phyloP scores from a whole-genome alignment of 1,139 yeast species.

The Nakaseomyces delphensis region DNA sequence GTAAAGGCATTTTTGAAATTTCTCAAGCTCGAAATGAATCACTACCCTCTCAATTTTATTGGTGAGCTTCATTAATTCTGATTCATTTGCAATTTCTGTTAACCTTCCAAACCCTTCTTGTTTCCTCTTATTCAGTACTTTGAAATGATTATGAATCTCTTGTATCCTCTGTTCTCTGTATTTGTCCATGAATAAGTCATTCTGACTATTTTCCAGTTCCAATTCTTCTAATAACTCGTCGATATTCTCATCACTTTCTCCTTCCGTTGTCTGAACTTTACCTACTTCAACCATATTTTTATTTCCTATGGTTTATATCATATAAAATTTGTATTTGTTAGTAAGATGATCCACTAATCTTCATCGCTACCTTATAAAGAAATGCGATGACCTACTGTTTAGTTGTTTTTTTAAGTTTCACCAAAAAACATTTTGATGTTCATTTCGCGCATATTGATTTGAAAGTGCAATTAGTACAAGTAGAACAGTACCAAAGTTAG shows the following conservation, averaged over 20 bases:
- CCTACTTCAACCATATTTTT: no score
- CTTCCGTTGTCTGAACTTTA: background rate
- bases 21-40: slow-evolving; percentile 58
- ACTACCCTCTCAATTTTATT: slow-evolving; percentile 39
- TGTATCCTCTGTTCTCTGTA: slow-evolving; percentile 64
- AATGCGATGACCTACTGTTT: no score
- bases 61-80: slow-evolving; percentile 46
- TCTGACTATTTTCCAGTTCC: slow-evolving; percentile 57
- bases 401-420: no score
- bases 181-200: slow-evolving; percentile 43
- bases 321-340: background rate
- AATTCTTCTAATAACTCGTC: slow-evolving; percentile 48
- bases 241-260: slow-evolving; percentile 33
- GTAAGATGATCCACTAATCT: no score
- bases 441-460: no score
- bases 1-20: slow-evolving; percentile 49
- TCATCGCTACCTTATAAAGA: no score
- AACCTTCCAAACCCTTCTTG: slow-evolving; percentile 39
- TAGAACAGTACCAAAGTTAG: no score
- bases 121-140: slow-evolving; percentile 33
- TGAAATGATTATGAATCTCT: slow-evolving; percentile 44
- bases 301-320: background rate
- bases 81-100: slow-evolving; percentile 40
- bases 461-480: no score
- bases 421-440: no score